phyloP scores from a whole-genome alignment of 805 yeast genomes.

The Kluyveromyces aestuarii region DNA sequence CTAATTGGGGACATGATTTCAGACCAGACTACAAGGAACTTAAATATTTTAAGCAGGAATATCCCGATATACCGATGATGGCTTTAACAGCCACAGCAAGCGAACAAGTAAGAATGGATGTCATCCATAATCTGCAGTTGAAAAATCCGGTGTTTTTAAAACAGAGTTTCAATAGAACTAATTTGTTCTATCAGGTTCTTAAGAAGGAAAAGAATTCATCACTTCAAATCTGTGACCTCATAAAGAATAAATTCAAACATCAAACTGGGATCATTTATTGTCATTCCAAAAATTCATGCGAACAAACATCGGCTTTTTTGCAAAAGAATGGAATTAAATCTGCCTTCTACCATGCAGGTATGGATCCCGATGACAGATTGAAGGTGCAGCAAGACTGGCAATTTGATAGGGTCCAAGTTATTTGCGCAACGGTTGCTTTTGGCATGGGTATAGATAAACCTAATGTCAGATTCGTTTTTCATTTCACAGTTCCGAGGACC shows the following conservation, averaged over 20 bases:
- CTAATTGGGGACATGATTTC: slow-evolving; percentile 98
- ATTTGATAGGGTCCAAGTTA: slow-evolving; percentile 53
- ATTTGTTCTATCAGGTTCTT: slow-evolving; percentile 68
- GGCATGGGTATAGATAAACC: slow-evolving; percentile 99
- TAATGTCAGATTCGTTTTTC: slow-evolving; percentile 87
- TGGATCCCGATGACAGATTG: slow-evolving; percentile 67
- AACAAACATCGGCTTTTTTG: slow-evolving; percentile 60
- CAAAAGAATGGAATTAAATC: slow-evolving; percentile 52
- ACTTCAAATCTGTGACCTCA: slow-evolving; percentile 50
- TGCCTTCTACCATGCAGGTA: slow-evolving; percentile 90
- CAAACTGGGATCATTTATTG: slow-evolving; percentile 89
- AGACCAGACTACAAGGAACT: slow-evolving; percentile 89
- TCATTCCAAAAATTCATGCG: slow-evolving; percentile 84
- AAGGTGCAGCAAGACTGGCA: slow-evolving; percentile 82
- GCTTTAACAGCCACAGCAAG: slow-evolving; percentile 97
- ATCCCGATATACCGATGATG: slow-evolving; percentile 81
- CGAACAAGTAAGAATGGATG: slow-evolving; percentile 79
- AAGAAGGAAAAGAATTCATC: slow-evolving; percentile 49
- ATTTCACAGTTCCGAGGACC: slow-evolving; percentile 78
- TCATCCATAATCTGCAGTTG: slow-evolving; percentile 66
- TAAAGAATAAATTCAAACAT: slow-evolving; percentile 40
- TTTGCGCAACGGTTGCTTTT: slow-evolving; percentile 96
- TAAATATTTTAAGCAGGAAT: slow-evolving; percentile 59
- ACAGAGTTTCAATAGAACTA: slow-evolving; percentile 88
- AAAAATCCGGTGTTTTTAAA: slow-evolving; percentile 55